phyloP scores from a whole-genome alignment of 176 grass and related monocot genomes.

The Phoenix roebelenii region DNA sequence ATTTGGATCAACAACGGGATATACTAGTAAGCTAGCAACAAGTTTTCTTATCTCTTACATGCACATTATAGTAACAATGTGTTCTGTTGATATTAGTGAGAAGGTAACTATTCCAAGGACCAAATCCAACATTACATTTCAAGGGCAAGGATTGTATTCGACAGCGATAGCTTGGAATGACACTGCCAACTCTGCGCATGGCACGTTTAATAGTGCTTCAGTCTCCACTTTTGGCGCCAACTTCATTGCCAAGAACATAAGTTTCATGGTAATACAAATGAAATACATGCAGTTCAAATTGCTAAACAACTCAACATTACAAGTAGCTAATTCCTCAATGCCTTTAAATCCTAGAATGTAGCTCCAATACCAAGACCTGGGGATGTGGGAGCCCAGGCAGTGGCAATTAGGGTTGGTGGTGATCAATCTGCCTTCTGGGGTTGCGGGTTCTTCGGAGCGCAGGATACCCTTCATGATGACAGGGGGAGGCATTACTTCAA shows the following conservation, averaged over 20 bases:
- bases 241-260: conserved; percentile 74
- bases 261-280: conserved; percentile 48
- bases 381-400: conserved; percentile 49
- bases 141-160: conserved; percentile 65
- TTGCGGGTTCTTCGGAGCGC: conserved; percentile 72
- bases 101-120: conserved; percentile 56
- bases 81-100: conserved; percentile 29
- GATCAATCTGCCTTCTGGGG: conserved; percentile 81
- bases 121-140: conserved; percentile 84
- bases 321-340: neutral
- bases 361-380: conserved; percentile 74
- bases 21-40: conserved; percentile 49
- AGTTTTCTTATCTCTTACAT: no score
- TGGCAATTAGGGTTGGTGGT: conserved; percentile 53
- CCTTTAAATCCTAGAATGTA: conserved; percentile 46
- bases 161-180: conserved; percentile 77
- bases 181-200: conserved; percentile 64
- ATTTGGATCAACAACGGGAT: conserved; percentile 86
- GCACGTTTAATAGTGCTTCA: conserved; percentile 73
- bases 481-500: conserved; percentile 69
- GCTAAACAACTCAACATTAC: no score
- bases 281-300: neutral
- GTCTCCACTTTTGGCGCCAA: conserved; percentile 40
- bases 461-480: conserved; percentile 87
- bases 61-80: no score